A percentile compares a stretch with the other conserved stretches of the same genome.
Conservation (phyloP, 768 basidiomycete genomes). For the Pulveroboletus sp. region DNA sequence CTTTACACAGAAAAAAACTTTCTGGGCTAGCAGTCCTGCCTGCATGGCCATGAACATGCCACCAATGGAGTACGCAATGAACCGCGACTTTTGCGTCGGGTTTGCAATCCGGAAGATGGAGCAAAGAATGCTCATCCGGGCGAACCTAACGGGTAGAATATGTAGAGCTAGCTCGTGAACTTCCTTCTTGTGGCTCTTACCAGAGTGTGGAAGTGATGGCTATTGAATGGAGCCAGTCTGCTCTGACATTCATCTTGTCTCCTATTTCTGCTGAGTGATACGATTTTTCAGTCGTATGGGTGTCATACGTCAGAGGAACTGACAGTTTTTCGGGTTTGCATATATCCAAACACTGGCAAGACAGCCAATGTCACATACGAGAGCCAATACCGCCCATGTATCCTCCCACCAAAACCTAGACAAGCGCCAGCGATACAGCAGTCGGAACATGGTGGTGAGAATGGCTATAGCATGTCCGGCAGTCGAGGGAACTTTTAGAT, state of each 20-base stretch:
- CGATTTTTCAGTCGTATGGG: neutral
- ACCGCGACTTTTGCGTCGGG: constrained; percentile 8
- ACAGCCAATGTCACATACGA: constrained; percentile 19
- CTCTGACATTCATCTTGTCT: neutral
- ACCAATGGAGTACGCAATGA: constrained; percentile 15
- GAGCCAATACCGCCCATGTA: constrained; percentile 23
- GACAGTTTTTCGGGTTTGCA: neutral
- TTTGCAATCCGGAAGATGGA: constrained; percentile 21
- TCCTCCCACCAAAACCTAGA: constrained; percentile 26
- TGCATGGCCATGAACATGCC: constrained; percentile 14
- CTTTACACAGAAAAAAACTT: constrained; percentile 12
- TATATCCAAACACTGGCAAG: constrained; percentile 19
- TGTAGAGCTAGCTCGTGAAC: neutral
- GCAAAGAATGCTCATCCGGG: constrained; percentile 26
- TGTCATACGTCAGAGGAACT: neutral
- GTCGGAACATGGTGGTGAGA: constrained; percentile 13
- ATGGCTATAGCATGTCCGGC: constrained; percentile 16
- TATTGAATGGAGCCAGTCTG: constrained; percentile 19
- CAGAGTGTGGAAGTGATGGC: constrained; percentile 18
- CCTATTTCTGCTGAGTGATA: neutral
- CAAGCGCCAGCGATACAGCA: constrained; percentile 19
- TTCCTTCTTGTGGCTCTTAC: constrained; percentile 8
- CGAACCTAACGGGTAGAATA: constrained; percentile 13
- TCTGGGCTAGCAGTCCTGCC: constrained; percentile 15
- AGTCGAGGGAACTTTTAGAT: constrained; percentile 14